A percentile compares a stretch with the other conserved stretches of the same genome.
Conservation (phyloP, 208 protist species). For the Blastocrithidia nonstop region DNA sequence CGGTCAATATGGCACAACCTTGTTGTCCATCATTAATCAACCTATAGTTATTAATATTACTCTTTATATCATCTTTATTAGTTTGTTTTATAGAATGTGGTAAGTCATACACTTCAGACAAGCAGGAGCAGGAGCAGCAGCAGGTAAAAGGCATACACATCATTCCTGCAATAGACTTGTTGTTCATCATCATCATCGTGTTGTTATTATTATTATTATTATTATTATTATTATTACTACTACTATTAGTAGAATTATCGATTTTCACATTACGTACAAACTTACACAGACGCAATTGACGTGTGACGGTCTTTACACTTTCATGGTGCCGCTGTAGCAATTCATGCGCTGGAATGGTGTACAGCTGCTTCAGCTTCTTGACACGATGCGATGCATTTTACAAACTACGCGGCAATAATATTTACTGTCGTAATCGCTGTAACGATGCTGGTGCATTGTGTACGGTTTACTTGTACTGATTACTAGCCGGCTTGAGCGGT, state of each 20-base stretch:
- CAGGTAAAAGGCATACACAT: constrained; percentile 57
- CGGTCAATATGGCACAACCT: constrained; percentile 53
- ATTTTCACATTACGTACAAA: constrained; percentile 72
- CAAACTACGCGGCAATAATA: constrained; percentile 23
- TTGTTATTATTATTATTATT: neutral
- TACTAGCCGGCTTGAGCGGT: too few relatives aligned
- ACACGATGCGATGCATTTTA: constrained; percentile 27
- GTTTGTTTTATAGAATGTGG: too few relatives aligned
- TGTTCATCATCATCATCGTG: constrained; percentile 3
- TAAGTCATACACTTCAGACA: too few relatives aligned
- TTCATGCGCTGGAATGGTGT: constrained; percentile 9
- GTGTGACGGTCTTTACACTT: constrained; percentile 12
- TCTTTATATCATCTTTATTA: too few relatives aligned
- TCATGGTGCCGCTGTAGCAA: constrained; percentile 15
- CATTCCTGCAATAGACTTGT: constrained; percentile 8
- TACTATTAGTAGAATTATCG: neutral
- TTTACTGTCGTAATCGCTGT: constrained; percentile 23
- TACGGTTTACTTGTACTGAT: too few relatives aligned
- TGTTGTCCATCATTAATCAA: too few relatives aligned
- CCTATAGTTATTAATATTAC: too few relatives aligned
- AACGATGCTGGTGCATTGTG: too few relatives aligned
- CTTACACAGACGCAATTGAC: constrained; percentile 34
- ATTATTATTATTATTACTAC: neutral
- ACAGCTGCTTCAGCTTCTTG: constrained; percentile 36
- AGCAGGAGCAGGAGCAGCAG: too few relatives aligned